phyloP scores from a whole-genome alignment of 179 eudicot genomes.

The Sideroxylon spinosum region DNA sequence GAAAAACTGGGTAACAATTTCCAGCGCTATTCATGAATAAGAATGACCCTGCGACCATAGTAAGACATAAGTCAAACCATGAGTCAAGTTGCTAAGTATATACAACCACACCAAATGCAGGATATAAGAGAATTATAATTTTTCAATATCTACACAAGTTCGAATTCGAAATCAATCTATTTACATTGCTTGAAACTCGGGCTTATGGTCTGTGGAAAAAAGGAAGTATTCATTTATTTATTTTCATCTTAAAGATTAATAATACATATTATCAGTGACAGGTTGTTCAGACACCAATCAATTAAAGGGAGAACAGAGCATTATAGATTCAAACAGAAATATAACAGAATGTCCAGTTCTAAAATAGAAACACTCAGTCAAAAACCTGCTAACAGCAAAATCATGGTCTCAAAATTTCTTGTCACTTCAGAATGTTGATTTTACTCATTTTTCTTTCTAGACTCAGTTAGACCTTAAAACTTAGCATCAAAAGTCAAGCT shows the following conservation, averaged over 20 bases:
- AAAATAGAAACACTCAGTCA: background rate
- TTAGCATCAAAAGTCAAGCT: background rate
- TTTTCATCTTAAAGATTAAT: background rate
- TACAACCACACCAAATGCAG: conserved; percentile 3
- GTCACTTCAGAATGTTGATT: background rate
- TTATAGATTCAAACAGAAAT: background rate
- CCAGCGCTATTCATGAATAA: conserved; percentile 31
- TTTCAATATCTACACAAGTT: background rate
- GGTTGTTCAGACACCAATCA: background rate
- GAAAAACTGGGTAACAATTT: conserved; percentile 28
- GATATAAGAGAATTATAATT: background rate
- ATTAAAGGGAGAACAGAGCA: background rate
- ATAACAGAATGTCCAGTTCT: background rate
- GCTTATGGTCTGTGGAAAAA: background rate
- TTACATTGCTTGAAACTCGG: background rate
- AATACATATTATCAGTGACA: background rate
- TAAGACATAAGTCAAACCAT: conserved; percentile 22
- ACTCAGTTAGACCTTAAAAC: too few species aligned
- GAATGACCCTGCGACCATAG: conserved; percentile 46
- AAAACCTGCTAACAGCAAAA: background rate
- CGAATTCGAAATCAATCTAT: background rate
- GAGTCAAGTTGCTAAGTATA: conserved; percentile 11
- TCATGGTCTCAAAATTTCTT: background rate
- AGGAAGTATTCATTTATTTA: background rate
- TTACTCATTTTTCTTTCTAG: background rate